Percentiles rank a stretch among this genome's conserved stretches.
phyloP scores from a whole-genome alignment of 768 basidiomycete genomes.

The Saitozyma sp. region DNA sequence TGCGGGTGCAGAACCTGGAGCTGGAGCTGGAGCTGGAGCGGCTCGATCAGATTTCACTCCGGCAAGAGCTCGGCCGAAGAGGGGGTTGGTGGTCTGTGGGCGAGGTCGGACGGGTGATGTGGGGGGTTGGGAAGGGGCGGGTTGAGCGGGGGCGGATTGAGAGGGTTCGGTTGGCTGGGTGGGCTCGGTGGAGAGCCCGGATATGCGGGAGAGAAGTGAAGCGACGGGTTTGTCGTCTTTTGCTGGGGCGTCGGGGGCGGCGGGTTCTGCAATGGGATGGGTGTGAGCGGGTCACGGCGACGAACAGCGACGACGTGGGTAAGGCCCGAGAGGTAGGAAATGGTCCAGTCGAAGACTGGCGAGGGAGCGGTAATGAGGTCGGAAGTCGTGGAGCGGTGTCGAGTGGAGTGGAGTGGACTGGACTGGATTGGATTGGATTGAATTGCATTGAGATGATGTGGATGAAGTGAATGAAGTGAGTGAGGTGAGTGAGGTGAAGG shows the following conservation, averaged over 20 bases:
- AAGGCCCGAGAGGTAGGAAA: background rate
- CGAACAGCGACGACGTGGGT: too few species aligned
- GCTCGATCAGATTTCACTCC: constrained; percentile 30
- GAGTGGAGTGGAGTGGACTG: too few species aligned
- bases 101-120: constrained; percentile 8
- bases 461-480: too few species aligned
- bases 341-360: background rate
- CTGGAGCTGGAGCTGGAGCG: constrained; percentile 2
- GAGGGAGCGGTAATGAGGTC: too few species aligned
- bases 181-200: constrained; percentile 28
- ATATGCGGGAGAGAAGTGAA: constrained; percentile 38
- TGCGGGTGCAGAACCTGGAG: constrained; percentile 8
- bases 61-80: constrained; percentile 41
- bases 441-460: too few species aligned
- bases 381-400: too few species aligned
- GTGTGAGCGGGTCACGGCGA: background rate
- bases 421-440: too few species aligned
- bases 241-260: background rate
- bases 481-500: background rate
- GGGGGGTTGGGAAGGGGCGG: constrained; percentile 4
- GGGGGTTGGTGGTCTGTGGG: constrained; percentile 15
- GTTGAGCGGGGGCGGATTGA: background rate
- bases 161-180: background rate
- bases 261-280: too few species aligned
- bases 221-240: constrained; percentile 29